Base-by-base conservation (phyloP, 2,329 filamentous ascomycete species). In the Fusarium continuum region DNA sequence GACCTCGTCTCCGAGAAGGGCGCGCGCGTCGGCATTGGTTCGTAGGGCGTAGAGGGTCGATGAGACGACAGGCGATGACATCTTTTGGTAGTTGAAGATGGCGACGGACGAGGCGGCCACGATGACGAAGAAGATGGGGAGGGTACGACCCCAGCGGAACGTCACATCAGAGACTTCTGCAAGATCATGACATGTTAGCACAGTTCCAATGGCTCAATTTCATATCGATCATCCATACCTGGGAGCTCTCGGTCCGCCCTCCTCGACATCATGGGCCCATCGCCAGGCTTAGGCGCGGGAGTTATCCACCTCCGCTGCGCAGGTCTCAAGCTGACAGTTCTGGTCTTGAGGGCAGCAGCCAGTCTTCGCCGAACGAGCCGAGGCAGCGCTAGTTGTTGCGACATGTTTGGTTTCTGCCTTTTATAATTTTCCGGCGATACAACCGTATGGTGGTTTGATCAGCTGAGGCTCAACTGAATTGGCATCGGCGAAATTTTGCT, bases 71-170 rank as follows among this genome's bases (percentile, higher is more conserved):
- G 91, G 91, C 22, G 88, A 92, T n/a, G 91, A 92, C 54, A 89
- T 87, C 77, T 97, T 97, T 77, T 99, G 94, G 85, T 99, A 98
- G 85, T 99, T 99, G 90, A 99, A 98, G 77, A 99, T 97, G 68
- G 90, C 92, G 58, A 96, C 80, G 66, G 89, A 88, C 67, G 89
- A 90, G 51, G 84, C 82, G 43, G 86, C 85, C 69, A 97, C 87
- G 63, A 92, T 81, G 63, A 85, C 77, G 48, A 90, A 75, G 83
- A 98, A 98, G 74, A 96, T 80, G 49, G 94, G 94, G 28, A 97
- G 78, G 1, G 92, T 92, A 69, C 85, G 85, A 51, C 83, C 74
- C 90, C 91, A 93, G 68, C 83, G 82, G 73, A 86, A 85, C 43
- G 73, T 74, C 53, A 77, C 74, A 54, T 78, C 73, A 49, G 77